These are phyloP conservation scores for Penicillium desertorum DNA, from an alignment of 495 filamentous ascomycete species.

Conservation along the genomic window DNA sequence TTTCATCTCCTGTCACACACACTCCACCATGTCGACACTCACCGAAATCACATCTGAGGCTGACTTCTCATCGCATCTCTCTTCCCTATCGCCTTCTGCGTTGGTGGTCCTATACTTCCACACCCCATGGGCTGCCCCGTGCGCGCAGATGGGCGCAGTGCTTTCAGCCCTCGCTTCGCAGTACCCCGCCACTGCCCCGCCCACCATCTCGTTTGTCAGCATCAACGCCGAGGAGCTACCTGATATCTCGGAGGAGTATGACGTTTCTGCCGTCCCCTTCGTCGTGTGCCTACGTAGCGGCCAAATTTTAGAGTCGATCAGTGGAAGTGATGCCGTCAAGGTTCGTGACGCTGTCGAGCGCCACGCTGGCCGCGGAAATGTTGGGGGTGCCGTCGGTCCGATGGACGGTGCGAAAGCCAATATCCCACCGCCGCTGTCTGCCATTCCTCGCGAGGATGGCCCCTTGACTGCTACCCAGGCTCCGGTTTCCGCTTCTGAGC, in stretches of 20 bases:
- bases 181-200: slow-evolving; percentile 66
- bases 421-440: slow-evolving; percentile 54
- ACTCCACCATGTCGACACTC: slow-evolving; percentile 63
- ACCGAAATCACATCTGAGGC: slow-evolving; percentile 67
- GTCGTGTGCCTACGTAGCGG: slow-evolving; percentile 74
- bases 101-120: slow-evolving; percentile 89
- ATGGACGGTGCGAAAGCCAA: slow-evolving; percentile 32
- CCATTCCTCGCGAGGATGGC: slow-evolving; percentile 45
- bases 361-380: slow-evolving; percentile 54
- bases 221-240: slow-evolving; percentile 88
- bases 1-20: slow-evolving; percentile 14
- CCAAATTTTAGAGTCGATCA: slow-evolving; percentile 73
- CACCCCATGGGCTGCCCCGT: slow-evolving; percentile 95
- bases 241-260: slow-evolving; percentile 83
- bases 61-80: slow-evolving; percentile 64
- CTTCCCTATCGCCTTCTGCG: slow-evolving; percentile 61
- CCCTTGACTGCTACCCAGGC: slow-evolving; percentile 38
- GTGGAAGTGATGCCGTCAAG: slow-evolving; percentile 80
- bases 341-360: slow-evolving; percentile 81
- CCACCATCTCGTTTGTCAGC: slow-evolving; percentile 73
- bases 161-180: slow-evolving; percentile 79
- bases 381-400: slow-evolving; percentile 22
- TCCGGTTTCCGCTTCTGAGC: slow-evolving; percentile 46
- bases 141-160: slow-evolving; percentile 87
- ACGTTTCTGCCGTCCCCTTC: slow-evolving; percentile 91